A percentile compares a stretch with the other conserved stretches of the same genome.
These are phyloP conservation scores for Emergomyces pasteurianus DNA, from an alignment of 2,329 filamentous ascomycete genomes.

Conservation along the genomic window DNA sequence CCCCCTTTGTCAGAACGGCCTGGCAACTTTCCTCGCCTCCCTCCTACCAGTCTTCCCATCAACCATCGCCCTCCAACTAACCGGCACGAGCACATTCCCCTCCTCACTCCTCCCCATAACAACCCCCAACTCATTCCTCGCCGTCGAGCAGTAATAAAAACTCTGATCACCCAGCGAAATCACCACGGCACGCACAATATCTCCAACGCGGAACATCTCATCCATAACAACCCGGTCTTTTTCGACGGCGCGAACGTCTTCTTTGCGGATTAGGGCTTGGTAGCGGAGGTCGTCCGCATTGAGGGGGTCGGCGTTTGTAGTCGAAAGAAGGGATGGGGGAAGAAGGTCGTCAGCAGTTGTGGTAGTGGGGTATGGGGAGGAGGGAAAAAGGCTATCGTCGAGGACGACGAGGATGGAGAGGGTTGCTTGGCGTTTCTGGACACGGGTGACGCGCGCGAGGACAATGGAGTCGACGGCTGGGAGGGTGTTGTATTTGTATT, in stretches of 20 bases:
- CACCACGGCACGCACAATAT: slow-evolving; percentile 78
- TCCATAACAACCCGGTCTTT: slow-evolving; percentile 89
- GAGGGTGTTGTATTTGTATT: slow-evolving; percentile 55
- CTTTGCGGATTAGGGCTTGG: slow-evolving; percentile 71
- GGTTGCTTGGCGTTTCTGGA: slow-evolving; percentile 73
- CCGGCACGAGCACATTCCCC: slow-evolving; percentile 81
- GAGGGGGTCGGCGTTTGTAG: slow-evolving; percentile 28
- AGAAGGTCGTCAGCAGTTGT: slow-evolving; percentile 18
- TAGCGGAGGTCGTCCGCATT: slow-evolving; percentile 55
- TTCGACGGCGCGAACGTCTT: slow-evolving; percentile 90
- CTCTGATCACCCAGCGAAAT: slow-evolving; percentile 87
- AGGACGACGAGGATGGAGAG: slow-evolving; percentile 78
- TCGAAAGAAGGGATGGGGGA: neutral
- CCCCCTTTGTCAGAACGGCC: slow-evolving; percentile 56
- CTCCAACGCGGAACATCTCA: slow-evolving; percentile 83
- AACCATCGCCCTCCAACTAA: slow-evolving; percentile 90
- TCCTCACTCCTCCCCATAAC: slow-evolving; percentile 83
- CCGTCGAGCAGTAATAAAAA: slow-evolving; percentile 90
- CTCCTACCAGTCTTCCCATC: slow-evolving; percentile 67
- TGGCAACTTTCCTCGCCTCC: slow-evolving; percentile 85
- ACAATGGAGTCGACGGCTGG: slow-evolving; percentile 72
- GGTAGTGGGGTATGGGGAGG: slow-evolving; percentile 13
- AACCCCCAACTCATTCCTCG: slow-evolving; percentile 81
- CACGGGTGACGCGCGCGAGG: slow-evolving; percentile 72
- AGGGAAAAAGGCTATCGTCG: slow-evolving; percentile 24